Percentiles rank a stretch among this genome's conserved stretches.
Conservation (phyloP, 1,284 basidiomycete species). For the Hemileia vastatrix region DNA sequence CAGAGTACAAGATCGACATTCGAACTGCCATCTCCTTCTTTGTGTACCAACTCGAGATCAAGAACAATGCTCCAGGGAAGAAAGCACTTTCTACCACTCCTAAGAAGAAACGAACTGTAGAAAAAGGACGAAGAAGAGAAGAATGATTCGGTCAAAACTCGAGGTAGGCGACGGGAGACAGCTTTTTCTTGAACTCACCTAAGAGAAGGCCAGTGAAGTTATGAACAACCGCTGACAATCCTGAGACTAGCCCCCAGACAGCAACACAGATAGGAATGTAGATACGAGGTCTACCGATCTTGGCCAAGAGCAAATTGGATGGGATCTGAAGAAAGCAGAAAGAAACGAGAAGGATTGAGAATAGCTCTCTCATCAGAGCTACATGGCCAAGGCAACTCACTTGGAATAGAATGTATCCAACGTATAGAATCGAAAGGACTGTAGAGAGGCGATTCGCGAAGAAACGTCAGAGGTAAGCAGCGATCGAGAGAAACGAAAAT, state of each 20-base stretch:
- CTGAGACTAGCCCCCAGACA: constrained; percentile 35
- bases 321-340: too few species aligned
- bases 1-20: constrained; percentile 41
- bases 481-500: too few species aligned
- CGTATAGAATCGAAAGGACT: constrained; percentile 44
- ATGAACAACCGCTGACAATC: constrained; percentile 34
- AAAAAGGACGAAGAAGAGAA: too few species aligned
- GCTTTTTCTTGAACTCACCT: too few species aligned
- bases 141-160: too few species aligned
- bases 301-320: constrained; percentile 41
- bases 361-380: too few species aligned
- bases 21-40: constrained; percentile 43
- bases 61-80: constrained; percentile 42
- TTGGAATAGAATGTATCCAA: constrained; percentile 41
- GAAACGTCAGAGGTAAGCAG: too few species aligned
- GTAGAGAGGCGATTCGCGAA: too few species aligned
- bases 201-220: constrained; percentile 36
- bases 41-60: constrained; percentile 44
- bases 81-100: constrained; percentile 40
- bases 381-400: too few species aligned
- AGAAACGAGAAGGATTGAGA: too few species aligned
- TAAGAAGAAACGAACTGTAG: constrained; percentile 41
- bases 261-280: constrained; percentile 34
- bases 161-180: too few species aligned
- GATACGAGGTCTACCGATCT: constrained; percentile 35